phyloP scores from a whole-genome alignment of 805 yeast species.

The Myxozyma nipponensis region DNA sequence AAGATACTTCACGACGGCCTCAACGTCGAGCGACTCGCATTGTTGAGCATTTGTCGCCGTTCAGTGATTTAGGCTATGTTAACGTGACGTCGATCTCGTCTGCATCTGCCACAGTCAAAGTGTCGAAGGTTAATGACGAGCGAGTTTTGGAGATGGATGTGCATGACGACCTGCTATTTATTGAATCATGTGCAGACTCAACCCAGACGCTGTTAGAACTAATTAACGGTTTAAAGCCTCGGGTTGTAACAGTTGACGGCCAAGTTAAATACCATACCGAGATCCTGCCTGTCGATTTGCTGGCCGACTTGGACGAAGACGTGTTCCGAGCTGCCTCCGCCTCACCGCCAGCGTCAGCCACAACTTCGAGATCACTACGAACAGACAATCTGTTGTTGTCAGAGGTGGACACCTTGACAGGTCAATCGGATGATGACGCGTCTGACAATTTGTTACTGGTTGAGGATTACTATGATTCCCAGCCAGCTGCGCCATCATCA shows the following conservation, averaged over 20 bases:
- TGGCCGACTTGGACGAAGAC: conserved; percentile 42
- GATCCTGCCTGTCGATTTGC: conserved; percentile 41
- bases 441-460: conserved; percentile 33
- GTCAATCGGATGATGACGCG: background rate
- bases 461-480: conserved; percentile 36
- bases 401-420: background rate
- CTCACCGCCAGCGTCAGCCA: background rate
- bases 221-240: conserved; percentile 66
- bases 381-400: too few species aligned
- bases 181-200: conserved; percentile 71
- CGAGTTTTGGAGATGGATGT: conserved; percentile 22
- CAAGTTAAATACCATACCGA: conserved; percentile 53
- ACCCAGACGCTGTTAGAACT: conserved; percentile 65
- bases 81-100: conserved; percentile 44
- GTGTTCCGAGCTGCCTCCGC: conserved; percentile 35
- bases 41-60: conserved; percentile 39
- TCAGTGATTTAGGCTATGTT: conserved; percentile 49
- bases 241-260: conserved; percentile 52
- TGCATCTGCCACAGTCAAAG: conserved; percentile 15
- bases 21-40: conserved; percentile 28
- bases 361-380: background rate
- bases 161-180: conserved; percentile 34
- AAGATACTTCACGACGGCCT: conserved; percentile 4
- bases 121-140: conserved; percentile 32
- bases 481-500: background rate